A percentile compares a stretch with the other conserved stretches of the same genome.
Evolutionary conservation across 139 green algal species (phyloP).

Genomic region (Nannochloris sp.): DNA sequence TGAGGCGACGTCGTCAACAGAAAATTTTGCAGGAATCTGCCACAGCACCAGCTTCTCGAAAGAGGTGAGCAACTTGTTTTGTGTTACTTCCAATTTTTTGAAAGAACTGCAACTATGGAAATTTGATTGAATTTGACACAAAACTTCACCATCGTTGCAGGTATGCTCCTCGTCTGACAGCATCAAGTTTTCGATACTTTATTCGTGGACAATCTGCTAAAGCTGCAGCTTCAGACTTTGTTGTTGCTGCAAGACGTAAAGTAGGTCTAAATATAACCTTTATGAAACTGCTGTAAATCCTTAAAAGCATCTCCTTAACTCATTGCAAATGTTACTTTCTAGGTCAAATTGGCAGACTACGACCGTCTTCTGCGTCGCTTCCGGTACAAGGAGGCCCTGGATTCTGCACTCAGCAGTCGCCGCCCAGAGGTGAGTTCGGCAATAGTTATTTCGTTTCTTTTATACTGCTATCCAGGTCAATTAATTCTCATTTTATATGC

Average conservation of each 20-base stretch:
- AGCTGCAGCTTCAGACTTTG: conserved; percentile 42
- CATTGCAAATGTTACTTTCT: too few relatives aligned
- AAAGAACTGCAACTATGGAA: too few relatives aligned
- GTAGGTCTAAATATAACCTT: not conserved
- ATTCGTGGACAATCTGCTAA: conserved; percentile 58
- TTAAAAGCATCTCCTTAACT: too few relatives aligned
- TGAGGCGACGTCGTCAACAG: conserved; percentile 30
- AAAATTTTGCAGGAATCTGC: not conserved
- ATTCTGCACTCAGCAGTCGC: conserved; percentile 55
- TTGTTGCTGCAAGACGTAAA: conserved; percentile 37
- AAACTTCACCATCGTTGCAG: too few relatives aligned
- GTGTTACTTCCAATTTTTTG: too few relatives aligned
- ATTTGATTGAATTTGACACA: too few relatives aligned
- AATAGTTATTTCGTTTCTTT: not conserved
- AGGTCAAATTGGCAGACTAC: conserved; percentile 52
- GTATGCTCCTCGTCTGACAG: conserved; percentile 44
- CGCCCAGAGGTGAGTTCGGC: conserved; percentile 53
- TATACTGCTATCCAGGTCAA: too few relatives aligned
- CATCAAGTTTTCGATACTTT: conserved; percentile 78
- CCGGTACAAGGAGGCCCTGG: conserved; percentile 70
- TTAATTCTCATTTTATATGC: not conserved
- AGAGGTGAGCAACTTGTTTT: too few relatives aligned
- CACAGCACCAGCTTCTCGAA: not conserved
- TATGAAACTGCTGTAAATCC: too few relatives aligned
- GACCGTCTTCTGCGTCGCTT: conserved; percentile 54